These are phyloP conservation scores for Eragrostis nindensis DNA, from an alignment of 176 grass and related monocot species.

Conservation along the genomic window DNA sequence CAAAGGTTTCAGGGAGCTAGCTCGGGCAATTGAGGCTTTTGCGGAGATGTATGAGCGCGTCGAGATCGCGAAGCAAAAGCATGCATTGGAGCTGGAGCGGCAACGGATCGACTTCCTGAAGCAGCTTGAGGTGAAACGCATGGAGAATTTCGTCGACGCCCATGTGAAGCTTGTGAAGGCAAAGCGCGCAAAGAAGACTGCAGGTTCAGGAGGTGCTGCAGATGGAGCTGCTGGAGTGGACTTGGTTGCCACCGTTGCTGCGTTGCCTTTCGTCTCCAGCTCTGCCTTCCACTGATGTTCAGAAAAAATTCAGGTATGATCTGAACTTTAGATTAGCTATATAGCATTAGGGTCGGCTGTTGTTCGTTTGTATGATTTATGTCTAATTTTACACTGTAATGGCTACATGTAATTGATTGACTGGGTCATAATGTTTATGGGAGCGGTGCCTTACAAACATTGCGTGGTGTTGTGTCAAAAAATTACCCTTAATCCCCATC, in stretches of 20 bases:
- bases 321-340: slow-evolving; percentile 11
- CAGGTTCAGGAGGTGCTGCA: slow-evolving; percentile 31
- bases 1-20: slow-evolving; percentile 64
- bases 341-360: background rate
- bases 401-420: background rate
- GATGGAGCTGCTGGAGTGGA: slow-evolving; percentile 50
- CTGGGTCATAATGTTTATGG: background rate
- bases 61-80: slow-evolving; percentile 75
- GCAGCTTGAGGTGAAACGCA: slow-evolving; percentile 81
- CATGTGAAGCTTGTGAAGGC: slow-evolving; percentile 81
- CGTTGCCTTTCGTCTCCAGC: slow-evolving; percentile 65
- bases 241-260: slow-evolving; percentile 56
- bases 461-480: background rate
- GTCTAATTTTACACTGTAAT: background rate
- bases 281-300: slow-evolving; percentile 53
- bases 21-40: slow-evolving; percentile 76
- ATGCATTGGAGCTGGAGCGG: slow-evolving; percentile 80
- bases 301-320: slow-evolving; percentile 47
- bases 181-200: slow-evolving; percentile 62
- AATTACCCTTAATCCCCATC: background rate
- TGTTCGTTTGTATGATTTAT: slow-evolving; percentile 13
- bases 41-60: slow-evolving; percentile 91
- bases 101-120: slow-evolving; percentile 80
- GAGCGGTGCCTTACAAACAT: background rate
- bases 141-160: slow-evolving; percentile 86